Conservation (phyloP, 2,329 filamentous ascomycete species). For the Colletotrichum chrysophilum region DNA sequence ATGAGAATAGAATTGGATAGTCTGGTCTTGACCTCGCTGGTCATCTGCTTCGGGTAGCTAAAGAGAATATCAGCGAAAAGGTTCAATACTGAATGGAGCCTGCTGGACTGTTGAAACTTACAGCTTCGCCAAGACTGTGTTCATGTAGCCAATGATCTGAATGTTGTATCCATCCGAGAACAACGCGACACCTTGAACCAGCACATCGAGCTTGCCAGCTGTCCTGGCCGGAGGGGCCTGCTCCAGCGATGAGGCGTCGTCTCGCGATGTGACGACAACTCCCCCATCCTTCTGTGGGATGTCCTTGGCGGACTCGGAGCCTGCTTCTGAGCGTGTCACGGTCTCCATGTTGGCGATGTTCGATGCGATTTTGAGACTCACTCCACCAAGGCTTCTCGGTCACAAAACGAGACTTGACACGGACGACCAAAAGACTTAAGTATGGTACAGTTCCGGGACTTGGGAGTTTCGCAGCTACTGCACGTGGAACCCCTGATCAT, state of each 20-base stretch:
- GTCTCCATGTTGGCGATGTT: not conserved
- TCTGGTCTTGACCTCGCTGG: constrained; percentile 37
- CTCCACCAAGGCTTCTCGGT: not conserved
- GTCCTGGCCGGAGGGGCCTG: not conserved
- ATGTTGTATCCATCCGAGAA: constrained; percentile 41
- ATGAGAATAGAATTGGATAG: constrained; percentile 44
- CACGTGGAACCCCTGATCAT: not conserved
- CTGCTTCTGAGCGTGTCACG: not conserved
- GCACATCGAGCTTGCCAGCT: constrained; percentile 20
- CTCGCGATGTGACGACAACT: not conserved
- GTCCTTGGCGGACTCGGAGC: not conserved
- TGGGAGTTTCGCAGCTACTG: not conserved
- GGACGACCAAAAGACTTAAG: not conserved
- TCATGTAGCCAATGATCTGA: constrained; percentile 37
- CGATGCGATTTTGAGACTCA: not conserved
- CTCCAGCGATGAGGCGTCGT: not conserved
- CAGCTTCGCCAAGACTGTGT: constrained; percentile 32
- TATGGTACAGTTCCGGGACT: not conserved
- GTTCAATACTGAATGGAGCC: rapidly evolving
- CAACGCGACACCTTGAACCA: constrained; percentile 33
- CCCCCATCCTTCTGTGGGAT: not conserved
- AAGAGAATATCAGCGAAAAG: not conserved
- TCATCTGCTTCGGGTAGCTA: constrained; percentile 33
- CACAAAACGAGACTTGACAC: rapidly evolving
- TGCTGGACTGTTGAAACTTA: not conserved